Evolutionary conservation across 805 yeast genomes (phyloP).

Genomic region (Cyberlindnera nakhonratchasimensis): DNA sequence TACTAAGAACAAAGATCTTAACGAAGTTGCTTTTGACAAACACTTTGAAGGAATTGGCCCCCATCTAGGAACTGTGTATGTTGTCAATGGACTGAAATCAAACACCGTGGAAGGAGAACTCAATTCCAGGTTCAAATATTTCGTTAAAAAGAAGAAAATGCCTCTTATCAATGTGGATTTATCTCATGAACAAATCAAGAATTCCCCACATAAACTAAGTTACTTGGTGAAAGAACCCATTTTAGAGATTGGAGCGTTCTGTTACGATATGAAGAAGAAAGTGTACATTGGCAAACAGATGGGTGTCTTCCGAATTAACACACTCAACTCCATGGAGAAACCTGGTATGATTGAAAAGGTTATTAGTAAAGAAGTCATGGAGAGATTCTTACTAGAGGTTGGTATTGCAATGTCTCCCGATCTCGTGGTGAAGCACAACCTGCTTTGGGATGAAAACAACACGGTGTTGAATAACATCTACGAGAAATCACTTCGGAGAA

Average conservation of each 20-base stretch:
- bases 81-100: slow-evolving; percentile 66
- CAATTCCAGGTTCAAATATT: slow-evolving; percentile 55
- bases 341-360: slow-evolving; percentile 73
- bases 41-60: slow-evolving; percentile 71
- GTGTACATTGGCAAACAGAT: slow-evolving; percentile 73
- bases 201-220: slow-evolving; percentile 38
- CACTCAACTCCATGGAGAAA: slow-evolving; percentile 86
- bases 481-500: slow-evolving; percentile 37
- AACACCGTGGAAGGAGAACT: slow-evolving; percentile 72
- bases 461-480: slow-evolving; percentile 79
- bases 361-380: slow-evolving; percentile 39
- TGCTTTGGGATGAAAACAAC: slow-evolving; percentile 91
- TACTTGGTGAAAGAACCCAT: slow-evolving; percentile 61
- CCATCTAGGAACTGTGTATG: slow-evolving; percentile 81
- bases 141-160: slow-evolving; percentile 39
- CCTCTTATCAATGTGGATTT: slow-evolving; percentile 37
- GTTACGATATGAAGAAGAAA: slow-evolving; percentile 57
- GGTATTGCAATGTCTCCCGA: slow-evolving; percentile 40
- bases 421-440: slow-evolving; percentile 64
- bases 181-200: slow-evolving; percentile 34
- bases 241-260: slow-evolving; percentile 80
- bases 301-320: slow-evolving; percentile 87
- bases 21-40: slow-evolving; percentile 80
- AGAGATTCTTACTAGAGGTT: slow-evolving; percentile 33
- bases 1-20: slow-evolving; percentile 76